Evolutionary conservation across 169 alveolate genomes (phyloP).

Genomic region (Cryptosporidium felis): DNA sequence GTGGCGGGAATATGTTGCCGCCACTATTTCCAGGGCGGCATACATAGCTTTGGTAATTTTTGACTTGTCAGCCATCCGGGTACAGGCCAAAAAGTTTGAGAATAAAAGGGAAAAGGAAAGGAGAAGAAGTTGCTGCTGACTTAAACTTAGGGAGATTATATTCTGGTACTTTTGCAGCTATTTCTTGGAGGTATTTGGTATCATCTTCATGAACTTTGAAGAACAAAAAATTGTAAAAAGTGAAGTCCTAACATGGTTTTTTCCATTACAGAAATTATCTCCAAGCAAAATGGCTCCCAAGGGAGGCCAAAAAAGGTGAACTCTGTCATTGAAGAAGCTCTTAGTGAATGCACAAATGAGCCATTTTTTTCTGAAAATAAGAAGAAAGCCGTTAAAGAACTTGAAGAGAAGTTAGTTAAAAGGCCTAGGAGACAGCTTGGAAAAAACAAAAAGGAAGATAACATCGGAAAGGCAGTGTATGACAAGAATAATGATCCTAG

Average conservation of each 20-base stretch:
- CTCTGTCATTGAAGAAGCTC: conserved; percentile 10
- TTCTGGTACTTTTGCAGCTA: too few species aligned
- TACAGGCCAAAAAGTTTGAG: too few species aligned
- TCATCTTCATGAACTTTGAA: too few species aligned
- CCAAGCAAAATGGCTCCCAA: background rate
- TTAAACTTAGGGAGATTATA: too few species aligned
- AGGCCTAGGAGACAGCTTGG: background rate
- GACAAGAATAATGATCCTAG: conserved; percentile 20
- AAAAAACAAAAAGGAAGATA: conserved; percentile 5
- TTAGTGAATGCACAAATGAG: conserved; percentile 2
- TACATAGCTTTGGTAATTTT: too few species aligned
- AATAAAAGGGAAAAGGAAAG: too few species aligned
- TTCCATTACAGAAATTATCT: background rate
- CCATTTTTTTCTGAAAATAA: background rate
- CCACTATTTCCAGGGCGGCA: background rate
- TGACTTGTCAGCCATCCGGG: too few species aligned
- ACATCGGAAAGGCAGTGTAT: background rate
- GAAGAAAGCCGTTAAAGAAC: background rate
- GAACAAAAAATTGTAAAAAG: too few species aligned
- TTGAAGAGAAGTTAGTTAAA: background rate
- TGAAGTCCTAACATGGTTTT: too few species aligned
- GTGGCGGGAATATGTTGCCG: background rate
- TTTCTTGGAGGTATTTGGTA: too few species aligned
- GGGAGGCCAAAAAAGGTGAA: background rate
- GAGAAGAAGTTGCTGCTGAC: too few species aligned